phyloP scores from a whole-genome alignment of 73 alveolate genomes.

The Paramecium bursaria region DNA sequence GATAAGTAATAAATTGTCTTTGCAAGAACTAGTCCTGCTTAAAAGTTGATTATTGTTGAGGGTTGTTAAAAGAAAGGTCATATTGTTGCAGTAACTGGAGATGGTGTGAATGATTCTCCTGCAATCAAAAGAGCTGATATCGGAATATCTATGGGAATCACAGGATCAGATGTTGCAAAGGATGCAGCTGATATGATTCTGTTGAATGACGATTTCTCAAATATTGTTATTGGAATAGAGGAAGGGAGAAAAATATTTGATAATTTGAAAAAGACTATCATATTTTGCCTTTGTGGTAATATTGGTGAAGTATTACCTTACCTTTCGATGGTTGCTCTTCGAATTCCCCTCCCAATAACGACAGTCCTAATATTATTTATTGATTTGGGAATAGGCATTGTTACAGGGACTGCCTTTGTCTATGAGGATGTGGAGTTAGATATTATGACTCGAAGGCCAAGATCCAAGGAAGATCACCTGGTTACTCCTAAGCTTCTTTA shows the following conservation, averaged over 20 bases:
- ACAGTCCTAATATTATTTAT: constrained; percentile 82
- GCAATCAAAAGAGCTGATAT: constrained; percentile 83
- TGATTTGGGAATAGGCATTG: constrained; percentile 88
- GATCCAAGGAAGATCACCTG: constrained; percentile 83
- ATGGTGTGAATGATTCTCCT: constrained; percentile 95
- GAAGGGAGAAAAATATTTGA: constrained; percentile 95
- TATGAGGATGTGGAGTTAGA: constrained; percentile 93
- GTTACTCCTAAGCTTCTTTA: constrained; percentile 76
- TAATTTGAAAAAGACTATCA: constrained; percentile 83
- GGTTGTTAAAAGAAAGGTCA: constrained; percentile 91
- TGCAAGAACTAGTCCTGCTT: constrained; percentile 96
- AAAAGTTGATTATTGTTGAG: constrained; percentile 90
- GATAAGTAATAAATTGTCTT: constrained; percentile 85
- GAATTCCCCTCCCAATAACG: constrained; percentile 85
- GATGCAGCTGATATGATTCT: constrained; percentile 98
- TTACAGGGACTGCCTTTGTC: constrained; percentile 87
- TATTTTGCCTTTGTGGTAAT: constrained; percentile 75
- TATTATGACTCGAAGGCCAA: constrained; percentile 84
- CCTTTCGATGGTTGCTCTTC: constrained; percentile 74
- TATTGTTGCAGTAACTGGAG: constrained; percentile 97
- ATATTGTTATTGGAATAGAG: constrained; percentile 93
- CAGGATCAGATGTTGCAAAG: constrained; percentile 98
- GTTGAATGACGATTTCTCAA: constrained; percentile 94
- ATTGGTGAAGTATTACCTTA: constrained; percentile 88
- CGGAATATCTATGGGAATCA: constrained; percentile 89